Conservation (phyloP, 2,329 filamentous ascomycete genomes). For the Pseudodiploospora longispora region DNA sequence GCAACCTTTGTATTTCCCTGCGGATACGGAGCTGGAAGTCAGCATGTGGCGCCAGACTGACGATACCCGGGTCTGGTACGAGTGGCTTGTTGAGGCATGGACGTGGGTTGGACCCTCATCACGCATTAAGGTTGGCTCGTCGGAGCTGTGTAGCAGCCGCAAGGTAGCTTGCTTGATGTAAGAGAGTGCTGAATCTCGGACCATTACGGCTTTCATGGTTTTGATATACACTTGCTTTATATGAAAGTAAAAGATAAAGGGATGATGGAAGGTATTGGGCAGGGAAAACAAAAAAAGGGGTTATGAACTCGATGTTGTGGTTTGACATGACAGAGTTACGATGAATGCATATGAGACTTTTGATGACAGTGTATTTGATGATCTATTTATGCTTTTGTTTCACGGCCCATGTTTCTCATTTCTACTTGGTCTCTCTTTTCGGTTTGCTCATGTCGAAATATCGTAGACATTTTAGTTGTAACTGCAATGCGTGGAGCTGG, state of each 20-base stretch:
- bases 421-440: too few relatives aligned
- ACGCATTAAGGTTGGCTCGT: slow-evolving; percentile 57
- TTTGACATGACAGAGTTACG: too few relatives aligned
- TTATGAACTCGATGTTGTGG: too few relatives aligned
- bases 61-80: slow-evolving; percentile 95
- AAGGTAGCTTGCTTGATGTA: slow-evolving; percentile 67
- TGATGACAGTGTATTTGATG: too few relatives aligned
- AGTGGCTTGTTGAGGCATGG: slow-evolving; percentile 90
- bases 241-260: too few relatives aligned
- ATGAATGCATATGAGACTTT: too few relatives aligned
- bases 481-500: background rate
- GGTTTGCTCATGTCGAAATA: background rate
- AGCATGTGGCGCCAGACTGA: slow-evolving; percentile 97
- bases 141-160: slow-evolving; percentile 60
- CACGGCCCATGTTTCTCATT: too few relatives aligned
- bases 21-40: slow-evolving; percentile 75
- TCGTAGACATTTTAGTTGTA: background rate
- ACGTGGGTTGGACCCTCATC: slow-evolving; percentile 51
- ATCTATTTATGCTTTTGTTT: too few relatives aligned
- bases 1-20: slow-evolving; percentile 79
- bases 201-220: slow-evolving; percentile 2
- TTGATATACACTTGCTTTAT: too few relatives aligned
- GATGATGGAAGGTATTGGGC: too few relatives aligned
- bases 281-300: too few relatives aligned
- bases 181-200: background rate